phyloP scores from a whole-genome alignment of 2,329 filamentous ascomycete species.

The Ceratocystis papillata region DNA sequence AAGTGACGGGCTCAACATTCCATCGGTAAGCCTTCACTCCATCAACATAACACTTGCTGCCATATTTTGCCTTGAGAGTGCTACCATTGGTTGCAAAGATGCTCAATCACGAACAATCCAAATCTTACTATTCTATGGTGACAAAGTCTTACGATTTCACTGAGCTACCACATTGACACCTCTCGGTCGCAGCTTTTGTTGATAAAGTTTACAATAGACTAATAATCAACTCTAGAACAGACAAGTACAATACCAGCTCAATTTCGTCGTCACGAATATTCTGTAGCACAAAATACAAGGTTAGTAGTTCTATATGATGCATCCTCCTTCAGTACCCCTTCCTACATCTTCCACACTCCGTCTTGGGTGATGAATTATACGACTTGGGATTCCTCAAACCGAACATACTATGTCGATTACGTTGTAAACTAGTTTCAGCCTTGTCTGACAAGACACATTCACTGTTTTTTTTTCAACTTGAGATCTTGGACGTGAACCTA shows the following conservation, averaged over 20 bases:
- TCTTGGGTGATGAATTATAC: conserved; percentile 48
- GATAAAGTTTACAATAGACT: conserved; percentile 1
- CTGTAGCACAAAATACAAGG: conserved; percentile 36
- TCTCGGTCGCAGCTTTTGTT: not conserved
- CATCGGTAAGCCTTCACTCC: conserved; percentile 19
- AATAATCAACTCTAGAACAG: not conserved
- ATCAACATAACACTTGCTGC: not conserved
- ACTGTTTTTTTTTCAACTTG: conserved; percentile 33
- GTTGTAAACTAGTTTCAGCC: conserved; percentile 53
- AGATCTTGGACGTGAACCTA: conserved; percentile 25
- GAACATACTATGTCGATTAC: conserved; percentile 54
- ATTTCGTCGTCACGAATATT: not conserved
- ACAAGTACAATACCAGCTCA: not conserved
- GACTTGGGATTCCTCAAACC: conserved; percentile 59
- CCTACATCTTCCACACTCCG: conserved; percentile 27
- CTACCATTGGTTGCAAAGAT: conserved; percentile 28
- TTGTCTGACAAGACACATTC: conserved; percentile 47
- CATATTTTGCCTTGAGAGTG: not conserved
- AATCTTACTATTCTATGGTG: conserved; percentile 51
- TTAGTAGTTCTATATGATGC: conserved; percentile 29
- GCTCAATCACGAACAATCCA: conserved; percentile 48
- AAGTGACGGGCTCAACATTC: conserved; percentile 11
- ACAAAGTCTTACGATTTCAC: conserved; percentile 41
- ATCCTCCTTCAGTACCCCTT: conserved; percentile 15
- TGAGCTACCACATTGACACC: conserved; percentile 37